Conservation (phyloP, 225 moss, liverwort and hornwort species). For the Rhytidiadelphus loreus region DNA sequence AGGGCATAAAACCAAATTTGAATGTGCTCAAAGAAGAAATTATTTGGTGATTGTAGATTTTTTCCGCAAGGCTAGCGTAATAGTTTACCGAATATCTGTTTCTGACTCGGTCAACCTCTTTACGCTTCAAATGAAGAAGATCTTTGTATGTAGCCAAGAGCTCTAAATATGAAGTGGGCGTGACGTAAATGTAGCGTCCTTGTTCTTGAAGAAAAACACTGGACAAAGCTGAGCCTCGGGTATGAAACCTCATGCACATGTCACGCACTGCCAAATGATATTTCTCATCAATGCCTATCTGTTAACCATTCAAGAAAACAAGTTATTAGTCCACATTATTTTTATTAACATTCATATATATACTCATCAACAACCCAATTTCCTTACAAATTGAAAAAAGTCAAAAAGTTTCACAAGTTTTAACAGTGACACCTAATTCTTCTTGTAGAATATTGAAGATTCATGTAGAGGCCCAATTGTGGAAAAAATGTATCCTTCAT, state of each 20-base stretch:
- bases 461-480: too few relatives aligned
- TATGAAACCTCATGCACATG: slow-evolving; percentile 84
- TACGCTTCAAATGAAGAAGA: slow-evolving; percentile 41
- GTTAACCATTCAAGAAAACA: not conserved
- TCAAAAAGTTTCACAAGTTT: not conserved
- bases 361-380: not conserved
- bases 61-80: not conserved
- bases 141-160: slow-evolving; percentile 63
- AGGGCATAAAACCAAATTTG: not conserved
- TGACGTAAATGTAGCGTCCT: slow-evolving; percentile 61
- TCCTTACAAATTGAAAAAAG: not conserved
- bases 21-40: not conserved
- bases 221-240: slow-evolving; percentile 38
- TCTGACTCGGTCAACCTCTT: slow-evolving; percentile 39
- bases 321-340: not conserved
- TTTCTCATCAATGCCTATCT: slow-evolving; percentile 34
- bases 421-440: not conserved
- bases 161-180: slow-evolving; percentile 67
- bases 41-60: not conserved
- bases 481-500: not conserved
- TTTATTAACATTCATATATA: not conserved
- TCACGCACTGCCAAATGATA: slow-evolving; percentile 24
- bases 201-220: slow-evolving; percentile 42
- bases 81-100: slow-evolving; percentile 51
- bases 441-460: not conserved